phyloP scores from a whole-genome alignment of 1,284 basidiomycete genomes.

The Cryptococcus jaspeensis region DNA sequence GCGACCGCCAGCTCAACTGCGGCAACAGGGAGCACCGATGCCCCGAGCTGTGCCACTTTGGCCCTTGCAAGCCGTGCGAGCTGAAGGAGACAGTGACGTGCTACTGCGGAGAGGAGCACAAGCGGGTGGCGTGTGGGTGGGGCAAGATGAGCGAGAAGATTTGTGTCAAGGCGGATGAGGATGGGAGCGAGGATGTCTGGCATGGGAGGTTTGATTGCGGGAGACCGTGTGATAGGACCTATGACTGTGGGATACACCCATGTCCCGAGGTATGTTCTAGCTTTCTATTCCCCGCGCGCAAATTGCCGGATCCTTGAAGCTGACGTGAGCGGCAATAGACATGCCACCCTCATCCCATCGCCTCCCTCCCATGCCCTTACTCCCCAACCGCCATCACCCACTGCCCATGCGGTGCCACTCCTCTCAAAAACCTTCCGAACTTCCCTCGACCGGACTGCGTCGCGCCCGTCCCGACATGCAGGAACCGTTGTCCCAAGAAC shows the following conservation, averaged over 20 bases:
- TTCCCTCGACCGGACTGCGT: conserved; percentile 62
- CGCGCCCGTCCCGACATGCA: conserved; percentile 76
- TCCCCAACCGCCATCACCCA: conserved; percentile 66
- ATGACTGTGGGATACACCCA: conserved; percentile 71
- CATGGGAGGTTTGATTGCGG: conserved; percentile 68
- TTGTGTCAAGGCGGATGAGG: conserved; percentile 26
- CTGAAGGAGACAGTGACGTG: conserved; percentile 62
- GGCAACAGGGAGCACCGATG: conserved; percentile 61
- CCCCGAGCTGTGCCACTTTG: conserved; percentile 65
- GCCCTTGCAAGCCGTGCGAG: conserved; percentile 65
- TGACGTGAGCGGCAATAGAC: conserved; percentile 17
- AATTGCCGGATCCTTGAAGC: not conserved
- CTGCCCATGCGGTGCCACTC: conserved; percentile 77
- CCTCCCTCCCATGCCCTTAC: conserved; percentile 65
- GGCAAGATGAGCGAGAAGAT: conserved; percentile 46
- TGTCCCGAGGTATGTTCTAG: conserved; percentile 58
- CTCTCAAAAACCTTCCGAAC: conserved; percentile 53
- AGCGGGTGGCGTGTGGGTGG: conserved; percentile 66
- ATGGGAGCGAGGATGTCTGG: conserved; percentile 56
- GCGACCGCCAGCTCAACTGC: conserved; percentile 62
- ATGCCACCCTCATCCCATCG: conserved; percentile 67
- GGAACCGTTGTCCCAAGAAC: conserved; percentile 64
- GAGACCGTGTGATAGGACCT: conserved; percentile 63
- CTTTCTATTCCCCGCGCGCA: no score
- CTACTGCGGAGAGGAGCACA: conserved; percentile 71